Conservation (phyloP, 257 asterid species). For the Lantana camara region DNA sequence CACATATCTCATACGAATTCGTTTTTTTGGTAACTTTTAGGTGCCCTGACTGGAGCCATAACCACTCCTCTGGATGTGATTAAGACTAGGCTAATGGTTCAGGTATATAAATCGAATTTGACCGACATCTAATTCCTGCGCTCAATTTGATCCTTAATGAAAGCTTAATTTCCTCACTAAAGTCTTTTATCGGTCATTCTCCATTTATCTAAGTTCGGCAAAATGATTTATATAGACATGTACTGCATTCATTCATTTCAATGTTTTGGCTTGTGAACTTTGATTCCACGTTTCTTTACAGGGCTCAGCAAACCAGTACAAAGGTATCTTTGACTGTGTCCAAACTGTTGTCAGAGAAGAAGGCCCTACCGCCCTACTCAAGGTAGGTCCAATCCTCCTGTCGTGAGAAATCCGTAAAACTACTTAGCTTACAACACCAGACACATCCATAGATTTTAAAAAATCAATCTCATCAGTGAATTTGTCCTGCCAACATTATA, state of each 20-base stretch:
- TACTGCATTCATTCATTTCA: constrained; percentile 10
- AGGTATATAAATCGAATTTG: constrained; percentile 50
- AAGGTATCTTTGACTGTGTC: constrained; percentile 76
- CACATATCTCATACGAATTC: constrained; percentile 17
- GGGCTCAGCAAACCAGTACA: constrained; percentile 89
- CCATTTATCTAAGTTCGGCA: background rate
- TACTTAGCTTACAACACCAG: background rate
- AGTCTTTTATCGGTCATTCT: too few relatives aligned
- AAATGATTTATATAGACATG: background rate
- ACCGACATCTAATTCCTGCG: background rate
- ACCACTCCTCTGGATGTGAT: constrained; percentile 98
- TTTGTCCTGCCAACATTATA: background rate
- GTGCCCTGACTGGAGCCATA: constrained; percentile 94
- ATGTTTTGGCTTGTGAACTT: constrained; percentile 17
- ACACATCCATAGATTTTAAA: background rate
- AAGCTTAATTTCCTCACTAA: too few relatives aligned
- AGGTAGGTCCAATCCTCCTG: constrained; percentile 49
- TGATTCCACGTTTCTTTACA: constrained; percentile 37
- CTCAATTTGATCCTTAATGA: too few relatives aligned
- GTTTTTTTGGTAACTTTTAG: constrained; percentile 36
- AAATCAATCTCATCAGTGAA: constrained; percentile 8
- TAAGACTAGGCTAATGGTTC: constrained; percentile 94
- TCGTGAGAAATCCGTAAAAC: background rate
- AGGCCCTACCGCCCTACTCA: constrained; percentile 77
- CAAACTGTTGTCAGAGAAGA: constrained; percentile 84